Conservation (phyloP, 768 basidiomycete species). For the Pleurotus tuoliensis region DNA sequence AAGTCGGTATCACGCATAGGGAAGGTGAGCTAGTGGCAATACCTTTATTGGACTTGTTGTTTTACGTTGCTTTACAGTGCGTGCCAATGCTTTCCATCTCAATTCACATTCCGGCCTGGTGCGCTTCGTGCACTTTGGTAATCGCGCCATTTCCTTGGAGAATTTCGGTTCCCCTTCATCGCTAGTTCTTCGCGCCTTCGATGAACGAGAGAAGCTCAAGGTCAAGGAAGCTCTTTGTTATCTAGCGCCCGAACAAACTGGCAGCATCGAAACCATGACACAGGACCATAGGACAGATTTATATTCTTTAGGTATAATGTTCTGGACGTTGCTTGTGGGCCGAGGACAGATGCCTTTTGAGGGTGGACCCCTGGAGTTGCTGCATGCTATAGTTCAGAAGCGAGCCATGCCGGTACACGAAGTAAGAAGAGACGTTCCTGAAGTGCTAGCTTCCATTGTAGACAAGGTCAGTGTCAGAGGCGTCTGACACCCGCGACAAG, state of each 20-base stretch:
- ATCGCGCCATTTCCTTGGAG: slow-evolving; percentile 68
- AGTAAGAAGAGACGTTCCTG: slow-evolving; percentile 67
- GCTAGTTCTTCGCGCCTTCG: slow-evolving; percentile 57
- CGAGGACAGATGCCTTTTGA: slow-evolving; percentile 62
- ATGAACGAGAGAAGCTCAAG: slow-evolving; percentile 61
- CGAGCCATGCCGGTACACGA: slow-evolving; percentile 74
- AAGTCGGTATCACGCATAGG: slow-evolving; percentile 51
- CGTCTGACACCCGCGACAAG: no score
- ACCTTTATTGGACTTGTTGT: not conserved
- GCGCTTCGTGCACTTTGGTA: slow-evolving; percentile 71
- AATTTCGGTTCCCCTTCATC: slow-evolving; percentile 69
- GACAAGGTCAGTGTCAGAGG: slow-evolving; percentile 44
- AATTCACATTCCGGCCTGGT: slow-evolving; percentile 68
- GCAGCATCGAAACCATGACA: slow-evolving; percentile 64
- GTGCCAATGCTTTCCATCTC: slow-evolving; percentile 73
- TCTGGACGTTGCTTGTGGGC: slow-evolving; percentile 74
- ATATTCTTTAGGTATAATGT: slow-evolving; percentile 68
- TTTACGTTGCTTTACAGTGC: slow-evolving; percentile 35
- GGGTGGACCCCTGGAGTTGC: slow-evolving; percentile 56
- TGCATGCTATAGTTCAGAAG: slow-evolving; percentile 71
- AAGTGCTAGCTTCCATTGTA: slow-evolving; percentile 65
- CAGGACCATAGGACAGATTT: slow-evolving; percentile 75
- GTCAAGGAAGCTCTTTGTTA: slow-evolving; percentile 76
- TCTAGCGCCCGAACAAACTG: slow-evolving; percentile 74
- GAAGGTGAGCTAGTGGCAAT: slow-evolving; percentile 42